Percentiles rank a stretch among this genome's conserved stretches.
phyloP scores from a whole-genome alignment of 139 green algal species.

The Ostreobium quekettii region DNA sequence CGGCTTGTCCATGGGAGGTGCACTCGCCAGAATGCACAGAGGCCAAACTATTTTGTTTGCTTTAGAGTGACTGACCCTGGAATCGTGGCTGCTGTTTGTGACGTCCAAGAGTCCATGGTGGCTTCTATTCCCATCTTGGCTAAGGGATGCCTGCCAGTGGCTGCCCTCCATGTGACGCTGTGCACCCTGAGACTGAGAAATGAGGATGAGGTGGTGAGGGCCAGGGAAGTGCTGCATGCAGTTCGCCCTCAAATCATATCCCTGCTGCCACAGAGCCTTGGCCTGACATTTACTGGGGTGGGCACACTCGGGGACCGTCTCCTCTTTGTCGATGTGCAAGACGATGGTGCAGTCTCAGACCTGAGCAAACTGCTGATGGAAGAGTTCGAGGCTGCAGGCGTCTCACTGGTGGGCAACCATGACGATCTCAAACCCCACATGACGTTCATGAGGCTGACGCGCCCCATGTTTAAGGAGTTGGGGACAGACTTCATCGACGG shows the following conservation, averaged over 20 bases:
- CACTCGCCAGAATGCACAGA: too few species aligned
- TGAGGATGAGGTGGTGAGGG: not conserved
- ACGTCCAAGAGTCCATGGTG: not conserved
- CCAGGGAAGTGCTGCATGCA: not conserved
- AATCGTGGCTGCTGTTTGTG: not conserved
- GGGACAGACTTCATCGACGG: not conserved
- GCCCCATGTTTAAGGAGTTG: not conserved
- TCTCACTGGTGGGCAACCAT: not conserved
- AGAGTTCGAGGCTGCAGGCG: not conserved
- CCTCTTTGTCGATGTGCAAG: not conserved
- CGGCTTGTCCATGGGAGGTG: too few species aligned
- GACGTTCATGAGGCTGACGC: not conserved
- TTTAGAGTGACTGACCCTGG: not conserved
- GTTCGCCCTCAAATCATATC: not conserved
- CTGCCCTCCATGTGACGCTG: not conserved
- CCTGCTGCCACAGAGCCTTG: not conserved
- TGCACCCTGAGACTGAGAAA: not conserved
- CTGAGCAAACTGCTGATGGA: not conserved
- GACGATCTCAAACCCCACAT: not conserved
- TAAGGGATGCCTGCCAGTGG: not conserved
- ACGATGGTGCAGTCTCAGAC: not conserved
- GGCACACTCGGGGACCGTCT: not conserved
- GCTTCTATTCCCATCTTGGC: not conserved
- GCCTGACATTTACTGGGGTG: not conserved
- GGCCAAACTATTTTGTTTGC: constrained; percentile 6